Evolutionary conservation across 345 rosid species (phyloP), one percentile per base, ranked within the genome.

Genomic region (Clausena lansium): DNA sequence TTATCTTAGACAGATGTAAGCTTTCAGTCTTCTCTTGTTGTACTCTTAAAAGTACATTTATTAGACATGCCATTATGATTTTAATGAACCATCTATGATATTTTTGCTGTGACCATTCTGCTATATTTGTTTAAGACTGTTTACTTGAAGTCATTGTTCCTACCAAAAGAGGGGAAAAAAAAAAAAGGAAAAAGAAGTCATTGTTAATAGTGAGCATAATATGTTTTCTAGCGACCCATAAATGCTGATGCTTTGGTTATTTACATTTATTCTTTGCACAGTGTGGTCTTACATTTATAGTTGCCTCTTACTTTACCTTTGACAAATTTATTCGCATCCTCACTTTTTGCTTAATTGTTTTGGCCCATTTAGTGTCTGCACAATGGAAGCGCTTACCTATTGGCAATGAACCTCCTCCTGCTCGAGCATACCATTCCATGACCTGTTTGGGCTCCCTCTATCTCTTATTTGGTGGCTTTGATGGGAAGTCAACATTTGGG

Each of bases 371-470:
- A 96, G 99, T 94, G 71, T 92, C 95, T 79, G 98, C 99, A 15
- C 97, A 94, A 80, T 94, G 98, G 98, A 94, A 90, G 92, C 90
- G 91, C 71, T 84, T 94, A 79, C 88, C 87, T 17, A 82, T 85
- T 77, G 86, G 84, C 78, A 90, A 87, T 67, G 97, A 94, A 47
- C 87, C 94, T 55, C 99, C 99, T 81, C 89, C 92, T 77, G 91
- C 92, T 82, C 89, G 98, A 86, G 99, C 99, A 71, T 96, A 96
- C 87, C 99, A 94, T 85, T 79, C 97, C 47, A 77, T 96, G 90
- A 88, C 90, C 77, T 83, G 80, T 74, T 83, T 92, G 79, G 98
- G 95, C 62, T 81, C 97, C 62, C 91, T 87, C 24, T 89, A 92
- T 87, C 86, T 96, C 55, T 89, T 96, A 83, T 74, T 94, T 88